These are phyloP conservation scores for Arabidopsis suecica DNA, from an alignment of 345 rosid genomes.

Conservation along the genomic window DNA sequence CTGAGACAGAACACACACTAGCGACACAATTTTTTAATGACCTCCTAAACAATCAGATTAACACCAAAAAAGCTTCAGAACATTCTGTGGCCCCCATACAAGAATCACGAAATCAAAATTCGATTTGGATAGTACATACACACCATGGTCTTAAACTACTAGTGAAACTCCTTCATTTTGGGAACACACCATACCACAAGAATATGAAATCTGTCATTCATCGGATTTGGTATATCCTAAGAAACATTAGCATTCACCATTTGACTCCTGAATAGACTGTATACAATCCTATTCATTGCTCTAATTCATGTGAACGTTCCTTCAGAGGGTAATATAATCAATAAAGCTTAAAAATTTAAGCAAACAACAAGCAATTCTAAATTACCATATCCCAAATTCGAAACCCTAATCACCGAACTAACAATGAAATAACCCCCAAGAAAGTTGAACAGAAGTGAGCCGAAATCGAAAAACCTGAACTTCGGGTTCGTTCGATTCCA, in stretches of 20 bases:
- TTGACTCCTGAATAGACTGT: not conserved
- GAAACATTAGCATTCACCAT: not conserved
- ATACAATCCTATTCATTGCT: not conserved
- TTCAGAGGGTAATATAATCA: slow-evolving; percentile 1
- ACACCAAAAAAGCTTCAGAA: not conserved
- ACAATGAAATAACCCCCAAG: not conserved
- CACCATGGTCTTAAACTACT: not conserved
- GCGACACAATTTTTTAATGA: slow-evolving; percentile 8
- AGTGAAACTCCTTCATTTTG: not conserved
- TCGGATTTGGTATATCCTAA: not conserved
- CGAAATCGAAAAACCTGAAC: slow-evolving; percentile 56
- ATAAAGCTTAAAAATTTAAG: slow-evolving; percentile 22
- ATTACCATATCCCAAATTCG: not conserved
- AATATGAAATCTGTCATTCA: slow-evolving; percentile 2
- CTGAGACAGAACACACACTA: slow-evolving; percentile 1
- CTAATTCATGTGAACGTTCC: not conserved
- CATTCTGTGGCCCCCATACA: not conserved
- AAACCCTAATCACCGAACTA: slow-evolving; percentile 21
- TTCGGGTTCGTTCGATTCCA: slow-evolving; percentile 59
- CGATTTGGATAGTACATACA: not conserved
- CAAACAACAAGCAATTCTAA: not conserved
- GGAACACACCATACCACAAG: slow-evolving; percentile 2
- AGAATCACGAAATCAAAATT: not conserved
- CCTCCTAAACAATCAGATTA: not conserved
- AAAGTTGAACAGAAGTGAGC: slow-evolving; percentile 1